Conservation (phyloP, 2,329 filamentous ascomycete species). For the Biscogniauxia sp. region DNA sequence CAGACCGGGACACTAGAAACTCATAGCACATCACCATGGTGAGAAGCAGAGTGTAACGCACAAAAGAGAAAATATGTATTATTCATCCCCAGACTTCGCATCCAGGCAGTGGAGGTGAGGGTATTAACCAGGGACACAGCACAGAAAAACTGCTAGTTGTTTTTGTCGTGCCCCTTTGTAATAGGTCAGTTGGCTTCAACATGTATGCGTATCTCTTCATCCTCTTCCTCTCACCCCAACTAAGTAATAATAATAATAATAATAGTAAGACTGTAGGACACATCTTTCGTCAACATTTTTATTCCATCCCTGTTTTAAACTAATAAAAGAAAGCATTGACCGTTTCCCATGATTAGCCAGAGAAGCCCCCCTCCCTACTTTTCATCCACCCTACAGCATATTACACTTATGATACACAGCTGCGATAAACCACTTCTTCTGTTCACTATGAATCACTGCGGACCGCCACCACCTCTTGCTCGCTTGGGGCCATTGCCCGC, state of each 20-base stretch:
- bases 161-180: no score
- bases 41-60: no score
- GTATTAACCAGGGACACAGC: no score
- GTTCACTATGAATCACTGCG: slow-evolving; percentile 8
- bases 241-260: not conserved
- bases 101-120: no score
- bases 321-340: not conserved
- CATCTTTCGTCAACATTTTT: not conserved
- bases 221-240: not conserved
- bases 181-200: not conserved
- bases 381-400: not conserved
- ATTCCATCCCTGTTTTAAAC: not conserved
- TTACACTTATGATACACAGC: slow-evolving; percentile 6
- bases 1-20: no score
- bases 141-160: no score
- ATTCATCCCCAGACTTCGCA: no score
- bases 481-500: slow-evolving; percentile 38
- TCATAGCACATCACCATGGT: no score
- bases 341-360: not conserved
- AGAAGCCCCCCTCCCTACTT: not conserved
- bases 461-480: slow-evolving; percentile 34
- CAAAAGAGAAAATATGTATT: no score
- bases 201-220: not conserved
- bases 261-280: not conserved
- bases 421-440: not conserved